Conservation (phyloP, 306 rosid species). For the Dryas drummondii region DNA sequence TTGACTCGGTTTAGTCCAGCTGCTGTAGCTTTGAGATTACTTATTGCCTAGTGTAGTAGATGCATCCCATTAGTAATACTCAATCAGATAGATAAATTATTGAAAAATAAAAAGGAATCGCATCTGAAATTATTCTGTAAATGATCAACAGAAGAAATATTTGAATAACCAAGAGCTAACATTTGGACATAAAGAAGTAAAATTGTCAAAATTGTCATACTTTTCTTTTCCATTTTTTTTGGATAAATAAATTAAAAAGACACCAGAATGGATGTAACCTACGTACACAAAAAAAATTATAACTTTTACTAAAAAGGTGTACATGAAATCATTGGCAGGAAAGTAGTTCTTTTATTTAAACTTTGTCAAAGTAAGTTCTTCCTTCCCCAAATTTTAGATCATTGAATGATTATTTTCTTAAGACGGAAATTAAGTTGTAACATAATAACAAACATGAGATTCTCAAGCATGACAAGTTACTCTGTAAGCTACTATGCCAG, state of each 20-base stretch:
- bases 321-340: too few species aligned
- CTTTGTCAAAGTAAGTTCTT: neutral
- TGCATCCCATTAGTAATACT: slow-evolving; percentile 21
- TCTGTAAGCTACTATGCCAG: neutral
- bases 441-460: neutral
- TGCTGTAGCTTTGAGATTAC: slow-evolving; percentile 63
- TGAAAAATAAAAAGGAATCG: neutral
- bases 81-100: slow-evolving; percentile 14
- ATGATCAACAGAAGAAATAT: neutral
- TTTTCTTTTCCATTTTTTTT: too few species aligned
- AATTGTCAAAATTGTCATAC: too few species aligned
- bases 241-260: too few species aligned
- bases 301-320: too few species aligned
- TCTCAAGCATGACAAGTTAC: neutral
- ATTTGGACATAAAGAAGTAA: too few species aligned
- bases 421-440: too few species aligned
- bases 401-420: neutral
- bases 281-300: too few species aligned
- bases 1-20: slow-evolving; percentile 49
- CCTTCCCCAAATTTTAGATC: neutral
- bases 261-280: too few species aligned
- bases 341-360: neutral
- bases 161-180: neutral
- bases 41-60: slow-evolving; percentile 54
- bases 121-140: neutral